These are phyloP conservation scores for Albizia julibrissin DNA, from an alignment of 306 rosid genomes.

Conservation along the genomic window DNA sequence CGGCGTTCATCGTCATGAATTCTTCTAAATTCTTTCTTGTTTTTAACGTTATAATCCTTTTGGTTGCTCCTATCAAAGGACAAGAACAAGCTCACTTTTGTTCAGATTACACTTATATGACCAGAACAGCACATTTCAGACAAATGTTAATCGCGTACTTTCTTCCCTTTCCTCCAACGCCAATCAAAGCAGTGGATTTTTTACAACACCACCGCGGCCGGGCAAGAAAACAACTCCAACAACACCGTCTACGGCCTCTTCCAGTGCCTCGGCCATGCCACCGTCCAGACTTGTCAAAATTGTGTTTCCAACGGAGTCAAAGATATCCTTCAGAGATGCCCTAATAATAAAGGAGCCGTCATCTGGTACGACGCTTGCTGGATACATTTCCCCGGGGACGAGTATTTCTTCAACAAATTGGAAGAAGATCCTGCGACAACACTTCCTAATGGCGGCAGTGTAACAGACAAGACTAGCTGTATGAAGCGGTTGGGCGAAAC, in stretches of 20 bases:
- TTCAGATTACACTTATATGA: neutral
- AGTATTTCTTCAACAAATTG: neutral
- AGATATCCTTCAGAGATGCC: neutral
- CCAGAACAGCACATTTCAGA: constrained; percentile 31
- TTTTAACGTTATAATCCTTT: neutral
- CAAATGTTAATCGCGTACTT: constrained; percentile 38
- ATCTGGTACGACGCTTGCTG: constrained; percentile 35
- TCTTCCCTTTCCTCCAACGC: constrained; percentile 36
- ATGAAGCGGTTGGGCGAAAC: too few relatives aligned
- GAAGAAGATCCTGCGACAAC: neutral
- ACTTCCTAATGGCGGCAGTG: neutral
- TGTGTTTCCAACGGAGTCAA: constrained; percentile 33
- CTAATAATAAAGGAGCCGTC: constrained; percentile 16
- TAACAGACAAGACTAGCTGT: neutral
- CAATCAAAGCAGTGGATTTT: constrained; percentile 10
- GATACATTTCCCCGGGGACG: constrained; percentile 33
- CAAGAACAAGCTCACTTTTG: neutral
- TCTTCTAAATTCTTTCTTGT: neutral
- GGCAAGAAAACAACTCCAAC: neutral
- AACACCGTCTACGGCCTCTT: constrained; percentile 29
- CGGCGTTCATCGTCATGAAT: neutral
- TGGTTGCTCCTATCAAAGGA: neutral
- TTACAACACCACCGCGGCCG: constrained; percentile 12
- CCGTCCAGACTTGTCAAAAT: neutral
- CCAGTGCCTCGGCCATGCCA: constrained; percentile 44